Evolutionary conservation across 2,329 filamentous ascomycete genomes (phyloP), one percentile per base, ranked within the genome.

Genomic region (Microdochium paspali): DNA sequence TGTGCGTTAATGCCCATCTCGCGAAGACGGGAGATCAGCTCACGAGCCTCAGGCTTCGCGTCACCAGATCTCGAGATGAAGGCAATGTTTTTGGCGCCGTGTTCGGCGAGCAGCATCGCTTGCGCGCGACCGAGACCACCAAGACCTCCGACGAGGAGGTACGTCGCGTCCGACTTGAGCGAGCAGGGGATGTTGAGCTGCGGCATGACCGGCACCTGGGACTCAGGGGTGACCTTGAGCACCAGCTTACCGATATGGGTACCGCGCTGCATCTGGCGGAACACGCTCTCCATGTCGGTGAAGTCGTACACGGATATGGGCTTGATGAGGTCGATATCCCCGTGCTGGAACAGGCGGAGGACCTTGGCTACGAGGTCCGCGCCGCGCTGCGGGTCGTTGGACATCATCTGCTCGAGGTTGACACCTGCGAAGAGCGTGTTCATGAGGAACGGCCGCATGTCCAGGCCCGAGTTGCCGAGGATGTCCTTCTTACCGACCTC

Each of bases 401-500:
- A 21, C 35, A 40, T 40, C 35, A 40, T 40, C 13, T 40, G 35
- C 35, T 40, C 35, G 15, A 40, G 35, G 35, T 40, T 40, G 35
- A 40, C 35, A 18, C 35, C 35, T 9, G 35, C 35, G 12, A 40
- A 40, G 35, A 40, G 35, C 18, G 35, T 40, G 30, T 45, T 45
- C 23, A 4, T 24, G 24, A 57, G 57, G 31, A 68, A 67, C 1
- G 58, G 58, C 2, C 52, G 39, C 62, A 67, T 66, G 12, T 64
- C 60, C 12, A 68, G 53, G 4, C 54, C 51, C 7, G 53, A 56
- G 18, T 65, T 61, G 28, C 59, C 56, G 3, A 49, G 39, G 25
- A 61, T 55, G 44, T 62, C 58, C n/a, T 51, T 53, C 40, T 55
- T 56, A 10, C 57, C 57, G 30, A 63, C 54, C 46, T 64, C 61